Conservation (phyloP, 2,329 filamentous ascomycete genomes). For the Colletotrichum tofieldiae region DNA sequence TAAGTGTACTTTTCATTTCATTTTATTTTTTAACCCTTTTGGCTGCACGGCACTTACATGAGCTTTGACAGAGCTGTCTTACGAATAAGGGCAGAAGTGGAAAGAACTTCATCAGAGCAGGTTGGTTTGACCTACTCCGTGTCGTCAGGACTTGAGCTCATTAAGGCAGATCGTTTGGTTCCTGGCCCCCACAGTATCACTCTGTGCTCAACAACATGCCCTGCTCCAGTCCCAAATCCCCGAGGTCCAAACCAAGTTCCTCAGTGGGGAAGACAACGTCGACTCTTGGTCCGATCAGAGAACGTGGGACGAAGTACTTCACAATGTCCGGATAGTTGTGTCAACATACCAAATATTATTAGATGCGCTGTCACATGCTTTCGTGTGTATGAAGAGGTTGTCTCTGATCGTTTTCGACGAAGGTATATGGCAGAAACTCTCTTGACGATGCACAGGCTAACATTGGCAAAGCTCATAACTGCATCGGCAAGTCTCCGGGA, state of each 20-base stretch:
- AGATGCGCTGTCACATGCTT: constrained; percentile 82
- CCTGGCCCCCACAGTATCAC: constrained; percentile 76
- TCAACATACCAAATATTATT: constrained; percentile 83
- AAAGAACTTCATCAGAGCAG: constrained; percentile 67
- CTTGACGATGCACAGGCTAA: constrained; percentile 39
- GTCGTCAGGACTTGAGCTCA: constrained; percentile 1
- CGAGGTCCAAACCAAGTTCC: constrained; percentile 70
- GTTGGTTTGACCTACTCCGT: constrained; percentile 54
- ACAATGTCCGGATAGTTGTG: constrained; percentile 79
- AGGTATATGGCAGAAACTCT: constrained; percentile 64
- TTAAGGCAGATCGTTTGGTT: constrained; percentile 78
- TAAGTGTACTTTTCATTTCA: constrained; percentile 57
- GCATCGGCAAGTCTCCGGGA: constrained; percentile 73
- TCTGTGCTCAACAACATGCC: constrained; percentile 77
- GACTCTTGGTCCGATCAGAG: constrained; percentile 79
- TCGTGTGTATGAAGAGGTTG: constrained; percentile 76
- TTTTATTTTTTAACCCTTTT: not conserved
- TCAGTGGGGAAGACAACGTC: constrained; percentile 79
- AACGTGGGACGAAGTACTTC: constrained; percentile 78
- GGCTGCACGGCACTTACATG: constrained; percentile 44
- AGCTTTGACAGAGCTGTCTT: constrained; percentile 70
- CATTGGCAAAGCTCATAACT: constrained; percentile 77
- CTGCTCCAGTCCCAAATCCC: constrained; percentile 74
- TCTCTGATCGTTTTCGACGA: constrained; percentile 87
- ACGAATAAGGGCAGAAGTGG: constrained; percentile 77